Percentiles rank a stretch among this genome's conserved stretches.
Conservation (phyloP, 2,329 filamentous ascomycete species). For the Colletotrichum karsti region DNA sequence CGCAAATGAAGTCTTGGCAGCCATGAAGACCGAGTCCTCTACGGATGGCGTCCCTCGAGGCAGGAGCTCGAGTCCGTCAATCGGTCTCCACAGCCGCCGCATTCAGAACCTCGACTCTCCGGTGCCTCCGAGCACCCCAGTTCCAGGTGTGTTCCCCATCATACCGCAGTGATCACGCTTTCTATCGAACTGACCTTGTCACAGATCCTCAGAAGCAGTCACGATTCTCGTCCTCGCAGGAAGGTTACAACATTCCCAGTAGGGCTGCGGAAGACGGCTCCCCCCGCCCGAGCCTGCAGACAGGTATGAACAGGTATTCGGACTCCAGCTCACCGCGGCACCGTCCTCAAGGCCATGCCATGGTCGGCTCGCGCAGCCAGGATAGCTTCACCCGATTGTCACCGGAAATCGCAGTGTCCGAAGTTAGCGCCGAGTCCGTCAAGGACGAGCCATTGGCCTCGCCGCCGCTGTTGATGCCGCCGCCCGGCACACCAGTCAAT, state of each 20-base stretch:
- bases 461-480: constrained; percentile 59
- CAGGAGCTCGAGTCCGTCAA: constrained; percentile 42
- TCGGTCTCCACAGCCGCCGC: constrained; percentile 52
- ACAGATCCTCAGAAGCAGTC: constrained; percentile 43
- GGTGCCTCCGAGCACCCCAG: constrained; percentile 55
- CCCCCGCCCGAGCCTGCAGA: constrained; percentile 36
- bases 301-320: constrained; percentile 42
- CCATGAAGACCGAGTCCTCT: constrained; percentile 74
- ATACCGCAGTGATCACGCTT: not conserved
- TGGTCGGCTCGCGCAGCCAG: constrained; percentile 51
- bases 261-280: constrained; percentile 34
- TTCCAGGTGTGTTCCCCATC: constrained; percentile 46
- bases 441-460: constrained; percentile 32
- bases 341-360: constrained; percentile 36
- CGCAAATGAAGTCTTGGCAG: constrained; percentile 84
- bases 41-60: constrained; percentile 50
- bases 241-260: constrained; percentile 36
- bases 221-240: constrained; percentile 36
- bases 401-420: constrained; percentile 35
- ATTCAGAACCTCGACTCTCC: constrained; percentile 67
- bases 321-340: constrained; percentile 36
- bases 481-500: constrained; percentile 48
- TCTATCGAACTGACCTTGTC: constrained; percentile 25
- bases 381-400: constrained; percentile 43
- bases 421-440: constrained; percentile 23